These are phyloP conservation scores for Leccinum rimulosum DNA, from an alignment of 768 basidiomycete species.

Conservation along the genomic window DNA sequence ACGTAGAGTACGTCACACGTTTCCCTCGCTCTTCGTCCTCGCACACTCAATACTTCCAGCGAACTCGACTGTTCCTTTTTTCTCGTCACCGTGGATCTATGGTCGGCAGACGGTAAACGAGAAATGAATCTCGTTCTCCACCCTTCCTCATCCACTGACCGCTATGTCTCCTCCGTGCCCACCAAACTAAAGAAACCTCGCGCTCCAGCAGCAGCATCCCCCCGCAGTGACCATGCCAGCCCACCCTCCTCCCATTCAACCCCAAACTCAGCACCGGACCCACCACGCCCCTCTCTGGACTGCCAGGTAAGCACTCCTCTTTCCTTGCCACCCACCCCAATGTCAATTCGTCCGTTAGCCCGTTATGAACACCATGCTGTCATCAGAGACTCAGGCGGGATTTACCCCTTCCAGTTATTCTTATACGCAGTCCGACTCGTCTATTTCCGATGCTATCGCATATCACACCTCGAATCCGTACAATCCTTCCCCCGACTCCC, in stretches of 20 bases:
- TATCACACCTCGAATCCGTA: slow-evolving; percentile 45
- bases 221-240: slow-evolving; percentile 39
- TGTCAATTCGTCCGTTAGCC: slow-evolving; percentile 18
- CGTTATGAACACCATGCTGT: slow-evolving; percentile 39
- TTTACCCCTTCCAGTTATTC: slow-evolving; percentile 43
- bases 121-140: slow-evolving; percentile 91
- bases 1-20: slow-evolving; percentile 63
- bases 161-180: slow-evolving; percentile 52
- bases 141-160: slow-evolving; percentile 69
- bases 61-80: slow-evolving; percentile 88
- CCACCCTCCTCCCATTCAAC: slow-evolving; percentile 47
- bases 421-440: slow-evolving; percentile 42
- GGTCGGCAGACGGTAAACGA: slow-evolving; percentile 77
- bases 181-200: slow-evolving; percentile 37
- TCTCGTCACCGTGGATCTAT: slow-evolving; percentile 88
- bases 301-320: slow-evolving; percentile 40
- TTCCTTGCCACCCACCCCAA: neutral
- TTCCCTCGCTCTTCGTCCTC: neutral
- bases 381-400: slow-evolving; percentile 33
- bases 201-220: slow-evolving; percentile 34
- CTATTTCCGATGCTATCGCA: slow-evolving; percentile 39
- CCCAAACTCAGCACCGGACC: slow-evolving; percentile 46
- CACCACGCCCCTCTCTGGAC: slow-evolving; percentile 31
- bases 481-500: slow-evolving; percentile 40
- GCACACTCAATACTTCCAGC: slow-evolving; percentile 38